Base-by-base conservation (phyloP, 805 yeast species). In the Scheffersomyces spartinae region DNA sequence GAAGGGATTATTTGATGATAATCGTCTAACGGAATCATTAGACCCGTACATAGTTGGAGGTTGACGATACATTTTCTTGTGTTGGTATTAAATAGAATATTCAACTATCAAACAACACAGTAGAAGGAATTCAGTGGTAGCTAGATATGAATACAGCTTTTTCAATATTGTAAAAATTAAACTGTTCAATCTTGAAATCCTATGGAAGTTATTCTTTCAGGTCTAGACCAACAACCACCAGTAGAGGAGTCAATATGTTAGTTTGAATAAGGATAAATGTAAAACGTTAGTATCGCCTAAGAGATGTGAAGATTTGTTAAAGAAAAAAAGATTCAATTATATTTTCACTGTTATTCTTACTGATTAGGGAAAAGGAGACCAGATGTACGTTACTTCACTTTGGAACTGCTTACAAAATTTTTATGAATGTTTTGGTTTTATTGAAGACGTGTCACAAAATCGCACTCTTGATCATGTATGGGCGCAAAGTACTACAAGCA, bases 1-100 rank as follows among this genome's bases (percentile, higher is more conserved):
- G 48, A 79, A 79, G n/a, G 88, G 88, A 38, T 79, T 79, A 45
- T 74, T 74, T 3, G 74, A 58, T 5, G 85, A 75, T 27, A 74
- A 49, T 34, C 73, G 45, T 38, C 68, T 47, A 21, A 51, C 36
- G 22, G 59, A 49, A 23, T 53, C 59, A 13, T 47, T 33, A 9
- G 64, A 55, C 17, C 46, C 40, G 36, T 46, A 45, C 29, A 51
- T 43, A 21, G 43, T 47, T 25, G 52, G 52, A 14, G 56, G 57
- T 35, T 55, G 63, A 33, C 48, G 55, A 27, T 58, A 59, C 71
- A 68, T 36, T 43, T 36, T 7, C 56, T 47, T 1, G 49, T 32
- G 20, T 18, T 5, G 9, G 5, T 18, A 18, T 7, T 12, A 18
- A n/a, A 18, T 12, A n/a, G 9, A 8, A 18, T 18, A 18, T 8